phyloP scores from a whole-genome alignment of 2,329 filamentous ascomycete species.

The Trichophyton equinum region DNA sequence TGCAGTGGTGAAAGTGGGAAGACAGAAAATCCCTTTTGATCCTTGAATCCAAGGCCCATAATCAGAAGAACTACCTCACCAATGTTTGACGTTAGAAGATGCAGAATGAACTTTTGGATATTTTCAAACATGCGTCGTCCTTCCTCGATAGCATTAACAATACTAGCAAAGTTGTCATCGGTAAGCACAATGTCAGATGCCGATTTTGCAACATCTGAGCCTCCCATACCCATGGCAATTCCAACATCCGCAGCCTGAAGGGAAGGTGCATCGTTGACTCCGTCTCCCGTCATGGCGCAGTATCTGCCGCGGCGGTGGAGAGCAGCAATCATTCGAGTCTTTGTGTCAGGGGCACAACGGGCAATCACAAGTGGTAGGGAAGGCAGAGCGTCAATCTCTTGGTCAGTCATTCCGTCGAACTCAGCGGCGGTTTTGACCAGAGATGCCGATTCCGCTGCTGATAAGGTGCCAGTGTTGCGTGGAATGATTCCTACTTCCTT shows the following conservation, averaged over 20 bases:
- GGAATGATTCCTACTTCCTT: slow-evolving; percentile 46
- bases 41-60: slow-evolving; percentile 48
- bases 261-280: slow-evolving; percentile 75
- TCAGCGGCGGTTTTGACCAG: slow-evolving; percentile 46
- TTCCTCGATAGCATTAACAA: slow-evolving; percentile 70
- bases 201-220: slow-evolving; percentile 74
- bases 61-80: slow-evolving; percentile 47
- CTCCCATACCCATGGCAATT: slow-evolving; percentile 77
- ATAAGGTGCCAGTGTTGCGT: slow-evolving; percentile 32
- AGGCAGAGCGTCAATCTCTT: slow-evolving; percentile 51
- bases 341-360: slow-evolving; percentile 72
- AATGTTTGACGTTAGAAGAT: slow-evolving; percentile 44
- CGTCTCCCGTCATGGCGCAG: slow-evolving; percentile 80
- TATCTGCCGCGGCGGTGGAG: slow-evolving; percentile 63
- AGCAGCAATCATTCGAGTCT: slow-evolving; percentile 83
- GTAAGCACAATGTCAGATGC: slow-evolving; percentile 51
- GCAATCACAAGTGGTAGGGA: slow-evolving; percentile 71
- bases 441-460: slow-evolving; percentile 34
- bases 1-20: slow-evolving; percentile 48
- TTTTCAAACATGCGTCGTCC: slow-evolving; percentile 79
- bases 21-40: slow-evolving; percentile 40
- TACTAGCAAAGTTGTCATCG: slow-evolving; percentile 79
- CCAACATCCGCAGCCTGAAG: slow-evolving; percentile 71
- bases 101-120: slow-evolving; percentile 61
- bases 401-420: slow-evolving; percentile 42